phyloP scores from a whole-genome alignment of 177 flowering plant species.

The Tripterygium wilfordii region DNA sequence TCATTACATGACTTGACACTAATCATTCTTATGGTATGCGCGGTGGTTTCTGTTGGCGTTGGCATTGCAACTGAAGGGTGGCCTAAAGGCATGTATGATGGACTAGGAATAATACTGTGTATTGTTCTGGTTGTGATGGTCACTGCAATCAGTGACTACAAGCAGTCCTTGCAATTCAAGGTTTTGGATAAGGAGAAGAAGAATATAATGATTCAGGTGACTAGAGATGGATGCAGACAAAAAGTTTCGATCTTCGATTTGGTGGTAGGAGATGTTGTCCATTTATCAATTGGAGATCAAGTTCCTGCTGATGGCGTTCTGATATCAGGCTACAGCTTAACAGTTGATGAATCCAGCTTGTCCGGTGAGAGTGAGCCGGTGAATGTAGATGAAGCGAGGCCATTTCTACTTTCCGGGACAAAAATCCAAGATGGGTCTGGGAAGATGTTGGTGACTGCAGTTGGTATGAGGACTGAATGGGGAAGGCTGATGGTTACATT shows the following conservation, averaged over 20 bases:
- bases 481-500: slow-evolving; percentile 58
- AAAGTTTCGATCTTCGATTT: slow-evolving; percentile 49
- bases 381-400: slow-evolving; percentile 21
- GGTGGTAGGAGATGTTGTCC: slow-evolving; percentile 65
- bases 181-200: slow-evolving; percentile 55
- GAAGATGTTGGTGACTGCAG: slow-evolving; percentile 54
- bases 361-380: slow-evolving; percentile 65
- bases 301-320: slow-evolving; percentile 66
- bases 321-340: slow-evolving; percentile 45
- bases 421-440: slow-evolving; percentile 69
- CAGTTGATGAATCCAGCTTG: slow-evolving; percentile 54
- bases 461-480: slow-evolving; percentile 77
- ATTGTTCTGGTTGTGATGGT: slow-evolving; percentile 50
- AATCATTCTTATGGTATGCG: slow-evolving; percentile 49
- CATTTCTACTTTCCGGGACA: slow-evolving; percentile 60
- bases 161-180: slow-evolving; percentile 54
- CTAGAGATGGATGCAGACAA: slow-evolving; percentile 47
- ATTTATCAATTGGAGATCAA: slow-evolving; percentile 51
- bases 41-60: slow-evolving; percentile 44
- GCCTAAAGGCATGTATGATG: slow-evolving; percentile 57
- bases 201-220: slow-evolving; percentile 46
- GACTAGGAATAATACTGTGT: slow-evolving; percentile 41
- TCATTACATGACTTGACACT: slow-evolving; percentile 51
- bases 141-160: slow-evolving; percentile 54
- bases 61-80: slow-evolving; percentile 59